Evolutionary conservation across 768 basidiomycete genomes (phyloP).

Genomic region (Chalciporus pseudorubinellus): DNA sequence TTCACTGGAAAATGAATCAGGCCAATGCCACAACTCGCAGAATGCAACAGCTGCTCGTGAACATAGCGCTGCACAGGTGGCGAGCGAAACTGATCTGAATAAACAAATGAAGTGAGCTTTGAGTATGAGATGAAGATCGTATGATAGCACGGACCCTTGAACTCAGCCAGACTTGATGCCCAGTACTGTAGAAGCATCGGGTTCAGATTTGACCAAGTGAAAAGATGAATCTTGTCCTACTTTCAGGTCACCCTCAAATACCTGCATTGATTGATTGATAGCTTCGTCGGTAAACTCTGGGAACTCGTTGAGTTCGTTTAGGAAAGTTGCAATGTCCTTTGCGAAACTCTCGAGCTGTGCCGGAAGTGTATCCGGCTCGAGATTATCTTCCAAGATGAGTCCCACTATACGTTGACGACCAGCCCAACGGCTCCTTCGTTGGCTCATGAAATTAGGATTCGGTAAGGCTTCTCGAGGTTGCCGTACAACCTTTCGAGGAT

Average conservation of each 20-base stretch:
- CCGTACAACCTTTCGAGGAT: constrained; percentile 45
- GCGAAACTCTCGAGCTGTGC: constrained; percentile 46
- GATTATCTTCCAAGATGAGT: constrained; percentile 37
- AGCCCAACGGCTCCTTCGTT: constrained; percentile 32
- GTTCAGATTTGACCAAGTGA: constrained; percentile 7
- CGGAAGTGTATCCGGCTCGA: constrained; percentile 50
- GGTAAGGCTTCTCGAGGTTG: constrained; percentile 39
- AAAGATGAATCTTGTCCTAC: constrained; percentile 27
- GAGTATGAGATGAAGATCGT: neutral
- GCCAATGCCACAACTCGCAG: too few relatives aligned
- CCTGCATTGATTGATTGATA: constrained; percentile 47
- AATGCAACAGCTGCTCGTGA: too few relatives aligned
- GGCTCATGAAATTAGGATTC: constrained; percentile 36
- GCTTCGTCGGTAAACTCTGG: constrained; percentile 55
- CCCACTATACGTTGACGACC: constrained; percentile 34
- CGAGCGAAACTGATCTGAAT: constrained; percentile 47
- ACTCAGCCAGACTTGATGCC: constrained; percentile 50
- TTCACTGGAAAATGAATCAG: too few relatives aligned
- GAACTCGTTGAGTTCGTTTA: constrained; percentile 54
- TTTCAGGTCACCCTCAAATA: constrained; percentile 51
- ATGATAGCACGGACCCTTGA: constrained; percentile 37
- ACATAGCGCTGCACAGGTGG: constrained; percentile 55
- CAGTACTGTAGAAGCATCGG: constrained; percentile 45
- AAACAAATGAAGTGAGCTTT: constrained; percentile 9
- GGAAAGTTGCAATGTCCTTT: constrained; percentile 48